Conservation (phyloP, 768 basidiomycete species). For the Leucosporidium scottii region DNA sequence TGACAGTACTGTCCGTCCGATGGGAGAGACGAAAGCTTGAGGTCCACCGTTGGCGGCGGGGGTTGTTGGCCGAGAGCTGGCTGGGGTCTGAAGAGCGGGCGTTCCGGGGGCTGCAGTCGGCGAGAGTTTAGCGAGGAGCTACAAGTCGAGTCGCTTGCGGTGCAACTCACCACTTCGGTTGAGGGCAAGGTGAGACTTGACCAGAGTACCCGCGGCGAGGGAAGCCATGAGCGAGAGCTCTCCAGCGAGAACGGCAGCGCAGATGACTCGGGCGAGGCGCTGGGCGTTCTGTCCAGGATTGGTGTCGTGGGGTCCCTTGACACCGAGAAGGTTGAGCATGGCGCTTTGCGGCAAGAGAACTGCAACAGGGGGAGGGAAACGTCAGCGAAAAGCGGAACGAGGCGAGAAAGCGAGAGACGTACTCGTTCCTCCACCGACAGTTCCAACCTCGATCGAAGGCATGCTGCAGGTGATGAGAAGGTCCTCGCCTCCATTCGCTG, state of each 20-base stretch:
- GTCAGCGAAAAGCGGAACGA: background rate
- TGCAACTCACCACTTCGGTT: constrained; percentile 65
- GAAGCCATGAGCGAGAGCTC: constrained; percentile 87
- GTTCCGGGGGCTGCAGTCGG: constrained; percentile 9
- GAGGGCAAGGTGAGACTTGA: constrained; percentile 58
- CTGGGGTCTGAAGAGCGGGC: constrained; percentile 12
- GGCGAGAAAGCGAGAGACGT: background rate
- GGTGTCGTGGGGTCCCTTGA: constrained; percentile 80
- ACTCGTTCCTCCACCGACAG: constrained; percentile 85
- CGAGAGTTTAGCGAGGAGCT: background rate
- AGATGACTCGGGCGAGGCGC: constrained; percentile 79
- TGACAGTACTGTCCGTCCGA: too few relatives aligned
- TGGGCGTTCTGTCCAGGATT: constrained; percentile 85
- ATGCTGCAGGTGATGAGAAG: constrained; percentile 88
- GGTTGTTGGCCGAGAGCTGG: constrained; percentile 7
- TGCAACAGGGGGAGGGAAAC: background rate
- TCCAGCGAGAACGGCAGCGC: constrained; percentile 92
- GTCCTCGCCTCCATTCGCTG: constrained; percentile 72
- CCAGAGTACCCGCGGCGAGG: constrained; percentile 87
- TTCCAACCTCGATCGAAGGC: constrained; percentile 99
- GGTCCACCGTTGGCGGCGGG: constrained; percentile 2
- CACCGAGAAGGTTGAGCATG: constrained; percentile 86
- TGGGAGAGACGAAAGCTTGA: background rate
- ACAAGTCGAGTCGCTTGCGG: too few relatives aligned
- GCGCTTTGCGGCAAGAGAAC: constrained; percentile 81